A percentile compares a stretch with the other conserved stretches of the same genome.
These are phyloP conservation scores for Solanum virginianum DNA, from an alignment of 257 asterid species.

Conservation along the genomic window DNA sequence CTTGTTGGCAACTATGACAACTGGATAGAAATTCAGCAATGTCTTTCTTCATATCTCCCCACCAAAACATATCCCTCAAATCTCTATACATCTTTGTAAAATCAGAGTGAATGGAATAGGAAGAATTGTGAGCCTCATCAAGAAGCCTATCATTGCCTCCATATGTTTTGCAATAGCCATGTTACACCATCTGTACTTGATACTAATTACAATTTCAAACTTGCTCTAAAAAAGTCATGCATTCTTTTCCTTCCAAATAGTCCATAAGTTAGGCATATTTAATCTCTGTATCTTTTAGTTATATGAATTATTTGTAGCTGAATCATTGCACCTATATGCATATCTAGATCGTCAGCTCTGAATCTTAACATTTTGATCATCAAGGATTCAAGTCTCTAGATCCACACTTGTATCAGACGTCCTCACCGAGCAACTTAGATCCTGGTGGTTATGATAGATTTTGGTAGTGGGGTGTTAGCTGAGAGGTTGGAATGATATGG, in stretches of 20 bases:
- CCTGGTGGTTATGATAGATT: not conserved
- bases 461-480: not conserved
- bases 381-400: not conserved
- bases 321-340: too few relatives aligned
- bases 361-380: not conserved
- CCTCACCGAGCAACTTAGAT: not conserved
- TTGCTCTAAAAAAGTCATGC: not conserved
- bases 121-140: too few relatives aligned
- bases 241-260: not conserved
- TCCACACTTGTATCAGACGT: not conserved
- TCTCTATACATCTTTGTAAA: too few relatives aligned
- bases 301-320: not conserved
- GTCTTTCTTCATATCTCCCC: too few relatives aligned
- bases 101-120: too few relatives aligned
- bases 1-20: too few relatives aligned
- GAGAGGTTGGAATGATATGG: not conserved
- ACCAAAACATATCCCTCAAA: too few relatives aligned
- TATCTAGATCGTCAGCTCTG: not conserved
- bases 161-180: not conserved
- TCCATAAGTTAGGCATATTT: not conserved
- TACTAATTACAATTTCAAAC: not conserved
- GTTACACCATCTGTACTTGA: not conserved
- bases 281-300: not conserved
- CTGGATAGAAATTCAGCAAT: too few relatives aligned
- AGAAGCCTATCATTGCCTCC: not conserved